Base-by-base conservation (phyloP, 2,329 filamentous ascomycete species). In the Tolypocladium ovalisporum region DNA sequence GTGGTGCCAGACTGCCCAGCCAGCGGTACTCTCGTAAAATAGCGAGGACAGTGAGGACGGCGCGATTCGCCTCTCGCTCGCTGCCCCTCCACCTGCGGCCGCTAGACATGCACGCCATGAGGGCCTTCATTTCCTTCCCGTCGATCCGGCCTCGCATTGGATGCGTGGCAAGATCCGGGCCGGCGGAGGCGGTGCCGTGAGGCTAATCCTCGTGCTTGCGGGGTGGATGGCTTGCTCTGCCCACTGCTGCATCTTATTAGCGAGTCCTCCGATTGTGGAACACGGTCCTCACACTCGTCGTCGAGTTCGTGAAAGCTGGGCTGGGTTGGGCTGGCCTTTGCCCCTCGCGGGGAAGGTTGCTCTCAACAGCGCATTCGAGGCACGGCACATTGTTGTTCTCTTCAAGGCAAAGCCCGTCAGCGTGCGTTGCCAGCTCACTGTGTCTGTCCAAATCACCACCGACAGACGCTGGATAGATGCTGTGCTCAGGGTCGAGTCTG, bases 101-200 rank as follows among this genome's bases (percentile, higher is more conserved):
- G 42, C 52, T 56, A 54, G 35, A 35, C 49, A 54, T 58, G 57
- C 57, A 56, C 44, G 54, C 57, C 57, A 56, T 55, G 57, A 51
- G 53, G 39, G 29, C 54, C 57, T 58, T 57, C 54, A 59, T 59
- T 59, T 57, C 57, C 54, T 36, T 54, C 54, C 52, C 32, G 49
- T 36, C 54, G 54, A 58, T 58, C 57, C 19, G 54, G 47, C 39
- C 49, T 58, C 54, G 47, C 54, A 58, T 58, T 58, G 47, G 47
- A 51, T 51, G 47, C 47, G 47, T 51, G 47, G 27, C 47, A 51
- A 52, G 52, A 55, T 44, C 34, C 44, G 34, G 37, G 47, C 52
- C 9, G 52, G 52, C 52, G 52, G 52, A 54, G 52, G 37, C 35
- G 51, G n/a, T 37, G n/a, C 34, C 51, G 37, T 35, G 32, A 35